These are phyloP conservation scores for Leccinum boreale DNA, from an alignment of 768 basidiomycete genomes.

Conservation along the genomic window DNA sequence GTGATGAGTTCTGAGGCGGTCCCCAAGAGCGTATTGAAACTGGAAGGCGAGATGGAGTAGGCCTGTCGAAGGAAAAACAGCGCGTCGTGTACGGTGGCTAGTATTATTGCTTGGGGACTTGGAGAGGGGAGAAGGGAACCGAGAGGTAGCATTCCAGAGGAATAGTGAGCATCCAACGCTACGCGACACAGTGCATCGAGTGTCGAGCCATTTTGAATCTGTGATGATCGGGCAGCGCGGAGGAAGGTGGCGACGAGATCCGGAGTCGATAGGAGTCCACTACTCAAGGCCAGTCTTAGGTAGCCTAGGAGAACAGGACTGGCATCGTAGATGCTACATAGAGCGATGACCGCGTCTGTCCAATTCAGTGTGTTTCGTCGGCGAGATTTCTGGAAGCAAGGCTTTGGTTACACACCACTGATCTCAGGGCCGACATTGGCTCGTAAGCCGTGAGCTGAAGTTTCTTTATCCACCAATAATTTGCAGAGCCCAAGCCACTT, in stretches of 20 bases:
- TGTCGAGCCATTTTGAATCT: slow-evolving; percentile 61
- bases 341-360: slow-evolving; percentile 64
- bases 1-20: slow-evolving; percentile 65
- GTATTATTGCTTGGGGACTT: slow-evolving; percentile 46
- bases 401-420: slow-evolving; percentile 45
- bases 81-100: slow-evolving; percentile 59
- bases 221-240: slow-evolving; percentile 60
- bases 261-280: slow-evolving; percentile 53
- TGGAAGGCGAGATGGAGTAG: slow-evolving; percentile 46
- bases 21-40: slow-evolving; percentile 52
- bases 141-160: slow-evolving; percentile 48
- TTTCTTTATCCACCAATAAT: slow-evolving; percentile 53
- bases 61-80: slow-evolving; percentile 57
- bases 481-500: slow-evolving; percentile 71
- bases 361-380: neutral
- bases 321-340: slow-evolving; percentile 69
- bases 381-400: neutral
- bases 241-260: slow-evolving; percentile 66
- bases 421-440: slow-evolving; percentile 49
- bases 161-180: slow-evolving; percentile 61
- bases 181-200: slow-evolving; percentile 68
- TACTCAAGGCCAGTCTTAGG: slow-evolving; percentile 54
- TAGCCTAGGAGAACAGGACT: slow-evolving; percentile 67
- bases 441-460: slow-evolving; percentile 32
- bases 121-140: slow-evolving; percentile 53